Evolutionary conservation across 108 stramenopile genomes (phyloP), one percentile per base, ranked within the genome.

Genomic region (Asterionellopsis glacialis): DNA sequence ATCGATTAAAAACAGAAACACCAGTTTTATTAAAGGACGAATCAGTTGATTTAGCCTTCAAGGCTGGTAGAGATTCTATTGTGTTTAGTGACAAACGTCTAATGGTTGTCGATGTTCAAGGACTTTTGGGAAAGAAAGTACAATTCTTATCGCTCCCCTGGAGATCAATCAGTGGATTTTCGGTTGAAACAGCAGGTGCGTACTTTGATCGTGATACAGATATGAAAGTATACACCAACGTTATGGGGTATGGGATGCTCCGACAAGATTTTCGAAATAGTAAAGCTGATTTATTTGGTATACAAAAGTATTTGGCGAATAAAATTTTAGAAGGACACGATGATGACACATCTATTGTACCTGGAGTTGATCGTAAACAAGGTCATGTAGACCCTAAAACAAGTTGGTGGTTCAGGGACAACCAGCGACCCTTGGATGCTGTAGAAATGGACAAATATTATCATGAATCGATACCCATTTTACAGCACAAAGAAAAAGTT

Each of bases 101-200:
- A 1, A 24, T 80, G 19, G 63, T 60, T 50, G 70, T 76, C 41
- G 72, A 80, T 54, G 79, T 76, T 6, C 72, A 76, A 41, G 79
- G 79, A 0, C 27, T 74, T 9, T 56, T 55, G n/a, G 79, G 75
- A 10, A 74, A 73, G 42, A 69, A 69, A 23, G 49, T 75, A 23
- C 79, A 77, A 40, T 83, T 78, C 33, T 33, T 79, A 11, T 79
- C 82, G 1, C 64, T 87, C 58, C 59, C 78, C 1, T 87, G 77
- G 76, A 63, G 64, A 12, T 43, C 69, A 10, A 80, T 87, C 69
- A 79, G 72, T 41, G 86, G 75, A 59, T 84, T 69, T 56, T 78
- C 83, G 16, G 82, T 87, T 12, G 78, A 87, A 67, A 87, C 83
- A 15, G 83, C 86, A 26, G 86, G 86, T 1, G 79, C 74, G 48